Conservation (phyloP, 2,329 filamentous ascomycete species). For the Chaetothyriales sp. region DNA sequence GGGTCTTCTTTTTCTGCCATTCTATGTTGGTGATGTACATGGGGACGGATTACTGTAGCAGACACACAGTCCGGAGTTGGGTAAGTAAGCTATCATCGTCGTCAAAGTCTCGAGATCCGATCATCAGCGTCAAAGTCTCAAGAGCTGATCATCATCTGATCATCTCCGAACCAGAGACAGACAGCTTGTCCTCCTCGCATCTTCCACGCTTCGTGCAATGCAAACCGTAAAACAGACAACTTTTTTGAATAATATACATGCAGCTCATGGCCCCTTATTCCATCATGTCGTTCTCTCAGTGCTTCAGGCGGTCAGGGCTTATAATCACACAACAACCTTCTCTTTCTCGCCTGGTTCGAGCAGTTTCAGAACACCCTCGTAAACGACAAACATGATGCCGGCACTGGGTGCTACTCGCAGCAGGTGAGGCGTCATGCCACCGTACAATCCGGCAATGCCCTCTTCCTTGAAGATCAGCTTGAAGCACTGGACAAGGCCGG, state of each 20-base stretch:
- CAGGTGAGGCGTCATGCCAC: slow-evolving; percentile 80
- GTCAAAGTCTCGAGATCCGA: no score
- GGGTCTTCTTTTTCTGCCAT: no score
- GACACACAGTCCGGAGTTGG: no score
- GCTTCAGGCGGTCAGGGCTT: no score
- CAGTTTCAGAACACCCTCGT: slow-evolving; percentile 23
- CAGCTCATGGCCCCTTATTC: not conserved
- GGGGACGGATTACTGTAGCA: no score
- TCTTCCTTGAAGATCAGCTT: slow-evolving; percentile 76
- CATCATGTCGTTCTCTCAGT: not conserved
- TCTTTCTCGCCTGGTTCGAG: slow-evolving; percentile 5
- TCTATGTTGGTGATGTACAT: no score
- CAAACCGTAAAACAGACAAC: not conserved
- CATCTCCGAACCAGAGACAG: no score
- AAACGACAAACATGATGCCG: slow-evolving; percentile 88
- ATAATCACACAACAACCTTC: not conserved
- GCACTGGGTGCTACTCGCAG: slow-evolving; percentile 82
- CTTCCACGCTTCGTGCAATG: not conserved
- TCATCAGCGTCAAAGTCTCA: no score
- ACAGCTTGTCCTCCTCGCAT: not conserved
- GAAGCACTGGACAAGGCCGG: slow-evolving; percentile 77
- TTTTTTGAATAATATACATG: not conserved
- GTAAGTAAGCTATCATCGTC: no score
- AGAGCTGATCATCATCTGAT: no score
- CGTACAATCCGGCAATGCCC: slow-evolving; percentile 71